Conservation (phyloP, 176 grass and related monocot species). For the Oryza meridionalis region DNA sequence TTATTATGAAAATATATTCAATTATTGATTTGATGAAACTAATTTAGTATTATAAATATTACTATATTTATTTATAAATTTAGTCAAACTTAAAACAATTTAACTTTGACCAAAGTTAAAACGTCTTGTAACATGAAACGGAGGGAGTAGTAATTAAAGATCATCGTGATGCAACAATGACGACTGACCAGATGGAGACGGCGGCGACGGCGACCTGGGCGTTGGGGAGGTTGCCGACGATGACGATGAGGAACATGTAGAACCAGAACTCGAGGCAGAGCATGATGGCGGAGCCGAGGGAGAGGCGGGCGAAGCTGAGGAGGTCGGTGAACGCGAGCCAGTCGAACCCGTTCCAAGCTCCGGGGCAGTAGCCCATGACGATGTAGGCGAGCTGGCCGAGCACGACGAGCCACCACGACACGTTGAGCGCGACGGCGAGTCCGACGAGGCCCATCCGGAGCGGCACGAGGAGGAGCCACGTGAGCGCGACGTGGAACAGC, state of each 20-base stretch:
- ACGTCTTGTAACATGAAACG: no score
- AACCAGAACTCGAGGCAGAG: slow-evolving; percentile 90
- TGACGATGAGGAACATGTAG: slow-evolving; percentile 83
- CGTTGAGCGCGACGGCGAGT: slow-evolving; percentile 74
- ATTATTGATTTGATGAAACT: no score
- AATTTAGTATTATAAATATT: no score
- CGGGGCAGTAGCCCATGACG: slow-evolving; percentile 64
- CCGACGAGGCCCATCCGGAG: slow-evolving; percentile 62
- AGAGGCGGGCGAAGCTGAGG: slow-evolving; percentile 67
- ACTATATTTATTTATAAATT: no score
- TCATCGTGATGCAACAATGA: no score
- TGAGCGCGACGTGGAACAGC: slow-evolving; percentile 59
- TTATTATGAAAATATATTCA: no score
- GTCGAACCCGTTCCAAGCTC: slow-evolving; percentile 84
- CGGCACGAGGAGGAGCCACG: slow-evolving; percentile 61
- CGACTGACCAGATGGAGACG: slow-evolving; percentile 76
- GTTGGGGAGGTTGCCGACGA: slow-evolving; percentile 73
- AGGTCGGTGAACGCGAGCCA: slow-evolving; percentile 65
- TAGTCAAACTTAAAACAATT: no score
- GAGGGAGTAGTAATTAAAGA: no score
- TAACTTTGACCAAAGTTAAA: no score
- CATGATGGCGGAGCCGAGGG: slow-evolving; percentile 84
- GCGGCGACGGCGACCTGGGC: slow-evolving; percentile 84
- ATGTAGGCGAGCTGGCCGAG: slow-evolving; percentile 60
- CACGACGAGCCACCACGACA: slow-evolving; percentile 81